Base-by-base conservation (phyloP, 495 filamentous ascomycete species). In the Lasiosphaeria miniovina region DNA sequence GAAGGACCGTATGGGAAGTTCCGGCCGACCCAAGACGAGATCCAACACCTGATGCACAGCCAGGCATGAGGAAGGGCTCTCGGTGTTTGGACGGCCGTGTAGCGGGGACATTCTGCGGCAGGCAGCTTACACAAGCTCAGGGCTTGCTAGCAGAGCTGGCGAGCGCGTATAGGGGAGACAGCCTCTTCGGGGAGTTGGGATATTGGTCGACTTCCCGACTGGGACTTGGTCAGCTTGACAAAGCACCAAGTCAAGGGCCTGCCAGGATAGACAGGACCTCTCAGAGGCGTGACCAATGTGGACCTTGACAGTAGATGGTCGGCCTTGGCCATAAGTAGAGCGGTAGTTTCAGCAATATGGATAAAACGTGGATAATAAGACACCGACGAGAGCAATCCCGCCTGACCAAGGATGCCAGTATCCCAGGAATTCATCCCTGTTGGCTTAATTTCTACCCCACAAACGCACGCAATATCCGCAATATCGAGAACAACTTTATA, bases 391-490 rank as follows among this genome's bases (percentile, higher is more conserved):
- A 36, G 41, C n/a, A 54, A 32, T 54, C 43, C 49, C 54, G 51
- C 57, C 58, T 61, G 55, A 60, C 64, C 59, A 59, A 55, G 40
- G 36, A 33, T 45, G 49, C 45, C 36, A 38, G 51, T 50, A 49
- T 59, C 63, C 59, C 52, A 58, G 50, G 59, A 61, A 57, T 35
- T 31, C 59, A 38, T 56, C 52, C 43, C 62, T 24, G 38, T 55
- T 61, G 24, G 57, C 57, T 53, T 57, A 57, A 56, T 63, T 36
- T 66, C 56, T 71, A 67, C 70, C 70, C 71, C 68, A 72, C 70
- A 74, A 72, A 72, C 58, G 70, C 68, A 74, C 35, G 71, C 62
- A 72, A 74, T 69, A 58, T 74, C 58, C 17, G 60, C 54, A 62
- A 63, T 67, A 57, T 66, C 57, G 54, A 54, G 34, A 15, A 48